These are phyloP conservation scores for sunflower (Helianthus annuus) DNA, from an alignment of 129 eudicot genomes.

Conservation along the genomic window HanXRQr2.0-SUNRISE NC_035445.2:101919589-101920088, in stretches of 20 bases:
- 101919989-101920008: conserved; percentile 43
- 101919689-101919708: no score
- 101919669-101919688: no score
- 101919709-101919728: no score
- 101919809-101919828: conserved; percentile 98
- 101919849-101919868: conserved; percentile 99
- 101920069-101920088: background rate
- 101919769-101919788: conserved; percentile 14
- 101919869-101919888: conserved; percentile 15
- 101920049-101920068: conserved; percentile 3
- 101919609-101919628: no score
- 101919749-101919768: conserved; percentile 6
- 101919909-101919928: background rate
- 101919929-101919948: conserved; percentile 69
- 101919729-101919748: no score
- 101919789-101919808: background rate
- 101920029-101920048: background rate
- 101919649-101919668: no score
- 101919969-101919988: conserved; percentile 97
- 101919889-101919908: conserved; percentile 12
- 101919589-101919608: no score
- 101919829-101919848: conserved; percentile 97
- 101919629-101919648: no score
- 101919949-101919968: conserved; percentile 99
- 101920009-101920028: conserved; percentile 15